These are phyloP conservation scores for Sugiyamaella paludigena DNA, from an alignment of 1,139 yeast species.

Conservation along the genomic window DNA sequence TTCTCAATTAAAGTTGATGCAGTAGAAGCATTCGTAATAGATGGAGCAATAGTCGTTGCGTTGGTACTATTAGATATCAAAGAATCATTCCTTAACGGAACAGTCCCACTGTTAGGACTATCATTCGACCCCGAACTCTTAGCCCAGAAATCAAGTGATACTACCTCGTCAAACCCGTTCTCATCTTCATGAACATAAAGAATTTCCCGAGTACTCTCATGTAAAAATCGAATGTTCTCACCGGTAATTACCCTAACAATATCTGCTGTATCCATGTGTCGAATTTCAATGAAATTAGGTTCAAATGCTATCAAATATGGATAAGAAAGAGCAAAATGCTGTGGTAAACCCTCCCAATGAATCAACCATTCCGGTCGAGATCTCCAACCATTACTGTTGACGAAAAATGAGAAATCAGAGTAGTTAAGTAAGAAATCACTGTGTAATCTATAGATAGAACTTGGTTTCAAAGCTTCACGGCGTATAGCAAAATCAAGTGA, in stretches of 20 bases:
- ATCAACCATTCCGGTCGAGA: constrained; percentile 91
- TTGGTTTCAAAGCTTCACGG: constrained; percentile 79
- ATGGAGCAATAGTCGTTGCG: neutral
- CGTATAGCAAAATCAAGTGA: constrained; percentile 93
- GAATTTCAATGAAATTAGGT: constrained; percentile 81
- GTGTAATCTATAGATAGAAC: constrained; percentile 86
- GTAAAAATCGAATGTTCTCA: constrained; percentile 84
- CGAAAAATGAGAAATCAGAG: constrained; percentile 90
- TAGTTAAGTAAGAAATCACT: constrained; percentile 84
- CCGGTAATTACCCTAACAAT: constrained; percentile 89
- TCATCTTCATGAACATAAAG: constrained; percentile 90
- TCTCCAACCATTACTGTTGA: constrained; percentile 95
- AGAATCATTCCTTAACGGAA: neutral
- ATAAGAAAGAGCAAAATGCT: constrained; percentile 86
- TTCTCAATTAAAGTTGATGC: neutral
- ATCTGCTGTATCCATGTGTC: constrained; percentile 87
- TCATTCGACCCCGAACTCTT: constrained; percentile 2
- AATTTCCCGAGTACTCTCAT: constrained; percentile 90
- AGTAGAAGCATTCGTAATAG: neutral
- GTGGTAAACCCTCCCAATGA: constrained; percentile 96
- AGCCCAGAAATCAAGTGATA: constrained; percentile 81
- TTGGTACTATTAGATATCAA: neutral
- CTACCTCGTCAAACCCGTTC: constrained; percentile 86
- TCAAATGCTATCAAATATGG: constrained; percentile 93
- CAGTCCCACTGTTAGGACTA: neutral